phyloP scores from a whole-genome alignment of 805 yeast genomes.

The Priceomyces medius region DNA sequence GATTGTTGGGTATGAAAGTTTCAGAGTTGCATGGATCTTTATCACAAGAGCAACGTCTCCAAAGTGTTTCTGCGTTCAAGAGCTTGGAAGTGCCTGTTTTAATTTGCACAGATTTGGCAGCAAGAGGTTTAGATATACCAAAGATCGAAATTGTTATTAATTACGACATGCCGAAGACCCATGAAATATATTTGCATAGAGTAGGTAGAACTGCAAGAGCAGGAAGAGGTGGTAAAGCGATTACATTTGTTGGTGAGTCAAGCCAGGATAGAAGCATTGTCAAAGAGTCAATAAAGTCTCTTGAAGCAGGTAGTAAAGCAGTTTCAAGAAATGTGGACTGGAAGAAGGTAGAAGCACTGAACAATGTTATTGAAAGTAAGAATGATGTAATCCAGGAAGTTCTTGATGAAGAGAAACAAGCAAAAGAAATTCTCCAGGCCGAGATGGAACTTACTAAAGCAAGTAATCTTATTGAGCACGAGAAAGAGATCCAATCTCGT shows the following conservation, averaged over 20 bases:
- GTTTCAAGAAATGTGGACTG: conserved; percentile 93
- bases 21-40: conserved; percentile 82
- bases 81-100: conserved; percentile 80
- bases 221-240: conserved; percentile 91
- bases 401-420: conserved; percentile 81
- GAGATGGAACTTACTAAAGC: conserved; percentile 90
- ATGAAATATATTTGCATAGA: conserved; percentile 91
- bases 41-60: conserved; percentile 90
- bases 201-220: conserved; percentile 99
- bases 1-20: conserved; percentile 72
- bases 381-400: conserved; percentile 68
- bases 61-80: conserved; percentile 79
- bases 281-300: conserved; percentile 78
- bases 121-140: conserved; percentile 99
- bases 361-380: conserved; percentile 60
- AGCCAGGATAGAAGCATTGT: conserved; percentile 86
- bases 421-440: conserved; percentile 81
- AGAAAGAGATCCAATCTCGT: conserved; percentile 79
- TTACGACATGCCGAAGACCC: conserved; percentile 91
- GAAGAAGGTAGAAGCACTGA: conserved; percentile 72
- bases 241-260: conserved; percentile 91
- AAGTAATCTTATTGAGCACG: conserved; percentile 75
- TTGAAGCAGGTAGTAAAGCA: conserved; percentile 48
- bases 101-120: conserved; percentile 96
- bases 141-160: conserved; percentile 93